phyloP scores from a whole-genome alignment of 108 stramenopile species.

The Chaetoceros muelleri region DNA sequence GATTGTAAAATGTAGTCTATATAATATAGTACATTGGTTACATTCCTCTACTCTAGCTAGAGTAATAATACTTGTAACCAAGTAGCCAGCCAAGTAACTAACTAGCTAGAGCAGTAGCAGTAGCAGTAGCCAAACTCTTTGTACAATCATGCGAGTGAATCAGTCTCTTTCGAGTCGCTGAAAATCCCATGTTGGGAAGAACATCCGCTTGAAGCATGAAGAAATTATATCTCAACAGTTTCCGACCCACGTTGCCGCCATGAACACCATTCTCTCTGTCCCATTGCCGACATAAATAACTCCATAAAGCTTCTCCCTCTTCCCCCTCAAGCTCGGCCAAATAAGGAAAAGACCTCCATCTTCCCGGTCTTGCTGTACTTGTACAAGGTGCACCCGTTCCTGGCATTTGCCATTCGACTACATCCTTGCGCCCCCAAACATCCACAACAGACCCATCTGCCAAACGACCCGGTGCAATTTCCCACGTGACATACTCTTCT shows the following conservation, averaged over 20 bases:
- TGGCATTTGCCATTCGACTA: constrained; percentile 67
- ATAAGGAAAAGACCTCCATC: constrained; percentile 82
- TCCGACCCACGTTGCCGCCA: constrained; percentile 22
- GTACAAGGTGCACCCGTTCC: constrained; percentile 77
- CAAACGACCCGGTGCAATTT: constrained; percentile 71
- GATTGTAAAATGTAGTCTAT: too few relatives aligned
- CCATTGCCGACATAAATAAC: constrained; percentile 77
- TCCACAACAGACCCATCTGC: constrained; percentile 74
- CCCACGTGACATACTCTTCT: constrained; percentile 87
- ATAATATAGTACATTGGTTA: too few relatives aligned
- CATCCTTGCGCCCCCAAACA: constrained; percentile 54
- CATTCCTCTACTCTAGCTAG: too few relatives aligned
- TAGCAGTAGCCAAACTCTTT: too few relatives aligned
- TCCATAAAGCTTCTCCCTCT: constrained; percentile 66
- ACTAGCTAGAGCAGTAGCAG: too few relatives aligned
- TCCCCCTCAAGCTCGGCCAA: constrained; percentile 65
- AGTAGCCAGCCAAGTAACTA: too few relatives aligned
- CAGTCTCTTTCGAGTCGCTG: constrained; percentile 67
- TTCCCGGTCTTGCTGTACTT: constrained; percentile 62
- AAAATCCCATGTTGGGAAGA: constrained; percentile 76
- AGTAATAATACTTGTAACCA: too few relatives aligned
- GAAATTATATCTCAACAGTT: constrained; percentile 61
- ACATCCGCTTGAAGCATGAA: constrained; percentile 86
- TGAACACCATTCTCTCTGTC: constrained; percentile 42
- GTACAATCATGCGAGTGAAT: constrained; percentile 62